These are phyloP conservation scores for Escallonia rubra DNA, from an alignment of 129 eudicot species.

Conservation along the genomic window DNA sequence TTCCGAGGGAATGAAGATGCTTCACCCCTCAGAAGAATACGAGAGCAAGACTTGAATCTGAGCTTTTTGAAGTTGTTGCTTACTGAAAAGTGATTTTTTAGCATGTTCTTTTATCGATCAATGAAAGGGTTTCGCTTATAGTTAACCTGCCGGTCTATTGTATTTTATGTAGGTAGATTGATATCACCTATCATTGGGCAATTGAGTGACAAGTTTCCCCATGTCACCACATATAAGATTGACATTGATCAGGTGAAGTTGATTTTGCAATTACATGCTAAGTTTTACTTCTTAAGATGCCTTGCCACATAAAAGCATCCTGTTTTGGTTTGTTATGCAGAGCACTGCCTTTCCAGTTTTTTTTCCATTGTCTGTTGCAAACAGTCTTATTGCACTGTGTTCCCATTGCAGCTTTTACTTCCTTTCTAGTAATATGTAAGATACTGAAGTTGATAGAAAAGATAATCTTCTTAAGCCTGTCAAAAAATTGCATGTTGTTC, in stretches of 20 bases:
- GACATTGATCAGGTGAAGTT: slow-evolving; percentile 75
- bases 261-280: background rate
- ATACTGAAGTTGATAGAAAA: no score
- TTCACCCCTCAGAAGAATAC: no score
- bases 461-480: background rate
- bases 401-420: background rate
- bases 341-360: background rate
- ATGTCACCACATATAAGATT: slow-evolving; percentile 78
- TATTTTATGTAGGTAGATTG: slow-evolving; percentile 54
- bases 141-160: background rate
- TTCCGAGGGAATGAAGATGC: no score
- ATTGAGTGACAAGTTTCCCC: slow-evolving; percentile 73
- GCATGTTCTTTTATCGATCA: background rate
- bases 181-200: slow-evolving; percentile 72
- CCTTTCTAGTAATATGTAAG: no score
- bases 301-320: background rate
- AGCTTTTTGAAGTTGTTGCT: no score
- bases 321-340: background rate
- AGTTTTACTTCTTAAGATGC: background rate
- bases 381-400: background rate
- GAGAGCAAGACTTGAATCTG: no score
- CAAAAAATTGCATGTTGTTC: no score
- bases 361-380: background rate
- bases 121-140: background rate
- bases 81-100: background rate